Conservation (phyloP, 345 rosid species). For the Rhodamnia rubescens region DNA sequence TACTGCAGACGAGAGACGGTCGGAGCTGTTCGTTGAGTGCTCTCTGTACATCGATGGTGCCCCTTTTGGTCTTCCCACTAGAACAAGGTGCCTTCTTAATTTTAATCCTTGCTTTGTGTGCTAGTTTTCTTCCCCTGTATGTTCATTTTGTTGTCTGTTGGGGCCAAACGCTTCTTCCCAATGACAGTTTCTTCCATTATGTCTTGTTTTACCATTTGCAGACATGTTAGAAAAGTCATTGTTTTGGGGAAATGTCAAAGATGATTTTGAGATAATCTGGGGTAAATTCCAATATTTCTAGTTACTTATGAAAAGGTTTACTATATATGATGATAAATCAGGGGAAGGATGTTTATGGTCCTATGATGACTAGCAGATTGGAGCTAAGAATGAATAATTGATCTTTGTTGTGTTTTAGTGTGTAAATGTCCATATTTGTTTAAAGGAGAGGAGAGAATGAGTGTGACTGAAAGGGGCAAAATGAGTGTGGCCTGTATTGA, state of each 20-base stretch:
- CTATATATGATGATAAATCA: neutral
- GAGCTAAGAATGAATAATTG: neutral
- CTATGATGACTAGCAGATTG: neutral
- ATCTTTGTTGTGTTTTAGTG: neutral
- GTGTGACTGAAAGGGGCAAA: neutral
- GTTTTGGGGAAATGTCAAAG: neutral
- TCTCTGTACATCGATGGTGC: conserved; percentile 85
- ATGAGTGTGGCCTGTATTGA: neutral
- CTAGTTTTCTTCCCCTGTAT: neutral
- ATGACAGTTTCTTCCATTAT: neutral
- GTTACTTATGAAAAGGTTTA: neutral
- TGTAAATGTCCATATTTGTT: neutral
- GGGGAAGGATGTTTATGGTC: neutral
- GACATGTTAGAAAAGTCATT: neutral
- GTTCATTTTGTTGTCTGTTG: neutral
- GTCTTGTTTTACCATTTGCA: neutral
- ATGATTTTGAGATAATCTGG: neutral
- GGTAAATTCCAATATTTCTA: neutral
- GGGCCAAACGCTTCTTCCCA: neutral
- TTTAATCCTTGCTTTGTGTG: neutral
- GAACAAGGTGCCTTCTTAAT: conserved; percentile 48
- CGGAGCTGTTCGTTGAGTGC: conserved; percentile 78
- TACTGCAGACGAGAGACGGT: conserved; percentile 41
- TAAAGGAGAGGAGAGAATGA: neutral
- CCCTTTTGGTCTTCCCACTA: conserved; percentile 83